Base-by-base conservation (phyloP, 2,329 filamentous ascomycete genomes). In the Colletotrichum abscissum region DNA sequence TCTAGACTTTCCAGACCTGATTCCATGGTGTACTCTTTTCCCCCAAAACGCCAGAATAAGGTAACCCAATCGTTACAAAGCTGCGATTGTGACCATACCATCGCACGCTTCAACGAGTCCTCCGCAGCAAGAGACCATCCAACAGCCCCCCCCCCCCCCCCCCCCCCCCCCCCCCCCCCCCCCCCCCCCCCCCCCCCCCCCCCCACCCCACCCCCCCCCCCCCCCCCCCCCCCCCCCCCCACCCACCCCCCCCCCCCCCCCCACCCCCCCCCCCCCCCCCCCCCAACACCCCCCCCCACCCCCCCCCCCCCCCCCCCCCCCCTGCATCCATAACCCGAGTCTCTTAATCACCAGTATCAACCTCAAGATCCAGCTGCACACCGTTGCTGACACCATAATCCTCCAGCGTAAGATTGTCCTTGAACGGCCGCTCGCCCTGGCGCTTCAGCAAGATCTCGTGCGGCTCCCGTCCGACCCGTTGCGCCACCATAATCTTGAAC, bases 381-480 rank as follows among this genome's bases (percentile, higher is more conserved):
- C 96, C 96, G 83, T 97, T 97, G 78, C 93, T 95, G 70, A 98
- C 92, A n/a, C 94, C 95, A 83, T 98, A 98, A 84, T 98, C 96
- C 79, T 94, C 94, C 77, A 98, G 83, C 42, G 92, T 95, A 74
- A 98, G 88, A 78, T 93, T 90, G 80, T 98, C 95, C 86, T 98
- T 98, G 82, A 98, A 98, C 28, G 96, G 95, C 76, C 95, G 86
- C 84, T 98, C 95, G 14, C 95, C 94, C 84, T 98, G 96, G 77
- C 96, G 88, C 87, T 97, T 97, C 73, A 98, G 84, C 84, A 98
- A 88, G 76, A 98, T 98, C 84, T 98, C 95, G 79, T 96, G 94
- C 57, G 95, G 93, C 77, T 97, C 92, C 46, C 96, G 90, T 2
- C 96, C 96, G 78, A 98, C 97, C 75, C 93, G 90, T 54, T 94